Evolutionary conservation across 306 rosid species (phyloP).

Genomic region (Comarum palustre): DNA sequence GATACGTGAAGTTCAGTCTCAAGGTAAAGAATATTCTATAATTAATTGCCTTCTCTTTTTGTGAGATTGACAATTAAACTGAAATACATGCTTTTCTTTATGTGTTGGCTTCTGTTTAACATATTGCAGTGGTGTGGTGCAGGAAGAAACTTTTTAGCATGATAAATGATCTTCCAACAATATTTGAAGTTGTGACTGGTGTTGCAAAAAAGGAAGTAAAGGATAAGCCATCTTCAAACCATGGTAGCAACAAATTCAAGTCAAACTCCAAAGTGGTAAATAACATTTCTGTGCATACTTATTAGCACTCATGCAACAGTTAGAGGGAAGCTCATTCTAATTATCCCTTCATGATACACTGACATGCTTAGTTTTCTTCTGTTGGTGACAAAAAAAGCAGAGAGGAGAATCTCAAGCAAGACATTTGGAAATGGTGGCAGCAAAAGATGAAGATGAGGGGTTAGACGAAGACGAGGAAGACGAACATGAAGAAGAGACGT

Average conservation of each 20-base stretch:
- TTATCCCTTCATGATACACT: not conserved
- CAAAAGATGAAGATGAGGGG: constrained; percentile 65
- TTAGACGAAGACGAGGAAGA: constrained; percentile 74
- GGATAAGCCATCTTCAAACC: constrained; percentile 76
- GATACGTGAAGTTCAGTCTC: not conserved
- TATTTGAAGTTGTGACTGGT: constrained; percentile 83
- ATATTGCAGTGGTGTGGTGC: constrained; percentile 19
- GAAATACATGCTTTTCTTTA: not conserved
- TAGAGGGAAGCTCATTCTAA: not conserved
- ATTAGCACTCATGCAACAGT: not conserved
- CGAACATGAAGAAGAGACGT: constrained; percentile 86
- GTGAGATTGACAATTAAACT: not conserved
- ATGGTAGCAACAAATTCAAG: constrained; percentile 73
- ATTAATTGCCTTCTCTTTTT: not conserved
- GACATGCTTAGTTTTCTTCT: constrained; percentile 6
- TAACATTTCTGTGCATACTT: constrained; percentile 5
- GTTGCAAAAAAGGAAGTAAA: constrained; percentile 71
- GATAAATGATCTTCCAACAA: constrained; percentile 81
- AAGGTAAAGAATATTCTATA: not conserved
- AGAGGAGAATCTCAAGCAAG: constrained; percentile 52
- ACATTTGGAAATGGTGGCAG: constrained; percentile 35
- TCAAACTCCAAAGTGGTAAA: constrained; percentile 61
- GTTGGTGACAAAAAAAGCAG: constrained; percentile 38
- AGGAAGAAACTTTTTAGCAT: constrained; percentile 82
- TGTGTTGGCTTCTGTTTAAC: not conserved